Base-by-base conservation (phyloP, 192 early-diverging fungal species). In the Entophlyctis luteolus region DNA sequence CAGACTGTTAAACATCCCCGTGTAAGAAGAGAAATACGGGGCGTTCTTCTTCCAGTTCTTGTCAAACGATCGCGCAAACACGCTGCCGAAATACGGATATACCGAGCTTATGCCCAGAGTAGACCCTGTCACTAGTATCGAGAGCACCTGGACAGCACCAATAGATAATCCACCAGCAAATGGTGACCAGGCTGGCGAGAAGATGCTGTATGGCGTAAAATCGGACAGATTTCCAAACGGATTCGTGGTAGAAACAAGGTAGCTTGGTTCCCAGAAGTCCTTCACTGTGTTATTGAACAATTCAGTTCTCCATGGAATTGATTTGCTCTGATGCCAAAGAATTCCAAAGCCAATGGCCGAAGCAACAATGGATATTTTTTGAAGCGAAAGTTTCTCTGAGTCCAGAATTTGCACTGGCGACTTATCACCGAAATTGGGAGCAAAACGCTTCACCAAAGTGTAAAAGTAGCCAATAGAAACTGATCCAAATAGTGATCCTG, bases 101-200 rank as follows among this genome's bases (percentile, higher is more conserved):
- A 48, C 47, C 31, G 25, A 27, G 23, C 50, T 62, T 31, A 54
- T 56, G 20, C 74, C 74, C 34, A 75, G 20, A 4, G 65, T 29
- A 2, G 18, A 4, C 6, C 35, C 35, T 0, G 35, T 29, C 34
- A 68, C 14, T 14, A 68, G 45, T 0, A 75, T 29, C 6, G 72
- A 58, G 3, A 54, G 2, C 23, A 35, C 28, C 47, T 75, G 74
- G 0, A 59, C 55, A 3, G 38, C 20, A 4, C 65, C 65, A 25
- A 75, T 42, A 4, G 36, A 34, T n/a, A 74, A 8, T 5, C 74
- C 74, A 14, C 48, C 60, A 8, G 53, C 38, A 31, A 75, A 37
- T 10, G 74, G 74, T 33, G 18, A 20, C 74, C 74, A 75, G 10
- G 72, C 63, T 6, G 53, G 25, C 18, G 55, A 35, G 2, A 53